Conservation (phyloP, 2,329 filamentous ascomycete genomes). For the Apiospora pterosperma region DNA sequence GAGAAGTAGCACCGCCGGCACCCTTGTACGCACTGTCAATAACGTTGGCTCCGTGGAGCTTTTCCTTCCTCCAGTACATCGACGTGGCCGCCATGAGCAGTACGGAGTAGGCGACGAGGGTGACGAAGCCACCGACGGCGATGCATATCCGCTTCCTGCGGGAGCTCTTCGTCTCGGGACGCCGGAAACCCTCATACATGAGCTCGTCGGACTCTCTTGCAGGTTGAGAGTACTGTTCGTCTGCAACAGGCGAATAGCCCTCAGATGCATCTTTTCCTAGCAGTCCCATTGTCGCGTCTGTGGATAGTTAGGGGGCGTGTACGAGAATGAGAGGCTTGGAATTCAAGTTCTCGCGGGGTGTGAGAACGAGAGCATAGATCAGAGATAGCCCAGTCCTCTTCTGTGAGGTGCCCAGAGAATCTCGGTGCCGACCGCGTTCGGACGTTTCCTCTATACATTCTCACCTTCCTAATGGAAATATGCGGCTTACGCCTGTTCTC, state of each 20-base stretch:
- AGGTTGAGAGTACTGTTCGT: not conserved
- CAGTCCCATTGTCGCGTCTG: not conserved
- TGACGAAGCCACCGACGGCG: slow-evolving; percentile 7
- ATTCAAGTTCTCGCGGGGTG: not conserved
- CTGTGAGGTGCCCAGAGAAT: not conserved
- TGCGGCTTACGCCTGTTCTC: not conserved
- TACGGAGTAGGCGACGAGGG: slow-evolving; percentile 14
- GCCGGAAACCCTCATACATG: not conserved
- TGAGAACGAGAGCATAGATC: not conserved
- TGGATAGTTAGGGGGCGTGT: too few species aligned
- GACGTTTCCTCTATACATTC: not conserved
- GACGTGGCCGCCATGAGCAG: slow-evolving; percentile 14
- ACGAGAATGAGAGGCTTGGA: not conserved
- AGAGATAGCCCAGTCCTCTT: not conserved
- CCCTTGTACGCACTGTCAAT: slow-evolving; percentile 17
- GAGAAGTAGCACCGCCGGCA: not conserved
- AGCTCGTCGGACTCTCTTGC: not conserved
- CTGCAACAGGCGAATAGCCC: not conserved
- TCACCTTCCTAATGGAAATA: not conserved
- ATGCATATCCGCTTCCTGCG: slow-evolving; percentile 10
- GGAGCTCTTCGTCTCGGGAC: slow-evolving; percentile 4
- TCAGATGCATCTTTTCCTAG: not conserved
- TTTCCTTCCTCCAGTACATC: slow-evolving; percentile 16
- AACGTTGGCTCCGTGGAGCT: slow-evolving; percentile 17
- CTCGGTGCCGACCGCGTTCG: not conserved